These are phyloP conservation scores for Lachnum nothofagi DNA, from an alignment of 2,329 filamentous ascomycete genomes.

Conservation along the genomic window DNA sequence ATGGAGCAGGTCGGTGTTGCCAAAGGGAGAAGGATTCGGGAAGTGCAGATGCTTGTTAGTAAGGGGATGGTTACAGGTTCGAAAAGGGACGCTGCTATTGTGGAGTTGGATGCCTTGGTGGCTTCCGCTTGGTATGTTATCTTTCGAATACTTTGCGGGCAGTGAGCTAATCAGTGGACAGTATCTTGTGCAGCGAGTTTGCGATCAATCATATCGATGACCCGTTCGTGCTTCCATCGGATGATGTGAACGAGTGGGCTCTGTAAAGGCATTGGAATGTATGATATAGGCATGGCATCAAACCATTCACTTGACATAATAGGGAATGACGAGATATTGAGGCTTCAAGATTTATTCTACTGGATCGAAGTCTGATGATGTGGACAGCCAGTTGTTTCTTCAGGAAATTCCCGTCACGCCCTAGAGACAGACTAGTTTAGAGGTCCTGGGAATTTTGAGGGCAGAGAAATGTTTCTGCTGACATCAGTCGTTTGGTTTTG, in stretches of 20 bases:
- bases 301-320: conserved; percentile 7
- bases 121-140: conserved; percentile 74
- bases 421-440: too few relatives aligned
- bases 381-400: too few relatives aligned
- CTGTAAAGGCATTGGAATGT: conserved; percentile 15
- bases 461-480: too few relatives aligned
- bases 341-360: too few relatives aligned
- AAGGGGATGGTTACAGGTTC: conserved; percentile 65
- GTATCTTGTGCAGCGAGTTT: conserved; percentile 89
- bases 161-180: conserved; percentile 35
- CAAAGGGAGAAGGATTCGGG: conserved; percentile 73
- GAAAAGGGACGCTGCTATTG: conserved; percentile 75
- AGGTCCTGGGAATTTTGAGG: too few relatives aligned
- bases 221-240: conserved; percentile 72
- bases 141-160: neutral
- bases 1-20: conserved; percentile 73
- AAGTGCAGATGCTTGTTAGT: conserved; percentile 78
- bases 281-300: conserved; percentile 7
- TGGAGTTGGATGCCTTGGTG: conserved; percentile 86
- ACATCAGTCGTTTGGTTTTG: too few relatives aligned
- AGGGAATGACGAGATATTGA: neutral
- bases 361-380: too few relatives aligned
- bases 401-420: too few relatives aligned
- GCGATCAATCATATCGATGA: conserved; percentile 93
- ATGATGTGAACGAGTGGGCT: conserved; percentile 77